A percentile compares a stretch with the other conserved stretches of the same genome.
phyloP scores from a whole-genome alignment of 768 basidiomycete species.

The Psilocybe cyanescens region DNA sequence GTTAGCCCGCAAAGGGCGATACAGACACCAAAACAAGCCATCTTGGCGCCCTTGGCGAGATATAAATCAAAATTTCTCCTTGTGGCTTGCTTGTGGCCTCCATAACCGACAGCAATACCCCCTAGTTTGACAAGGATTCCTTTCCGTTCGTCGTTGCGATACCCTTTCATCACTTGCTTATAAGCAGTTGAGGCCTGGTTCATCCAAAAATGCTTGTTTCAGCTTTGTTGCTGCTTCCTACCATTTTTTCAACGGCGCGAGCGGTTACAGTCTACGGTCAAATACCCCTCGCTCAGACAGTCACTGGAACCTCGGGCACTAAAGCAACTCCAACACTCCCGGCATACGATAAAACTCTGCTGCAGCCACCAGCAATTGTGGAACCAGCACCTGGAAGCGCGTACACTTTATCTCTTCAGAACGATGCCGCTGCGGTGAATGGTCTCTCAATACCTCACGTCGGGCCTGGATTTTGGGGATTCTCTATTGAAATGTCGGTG shows the following conservation, averaged over 20 bases:
- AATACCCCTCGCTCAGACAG: conserved; percentile 29
- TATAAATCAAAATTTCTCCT: neutral
- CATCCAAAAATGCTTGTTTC: neutral
- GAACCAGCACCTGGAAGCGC: conserved; percentile 41
- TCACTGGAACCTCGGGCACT: conserved; percentile 6
- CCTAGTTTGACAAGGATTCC: neutral
- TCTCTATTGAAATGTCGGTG: conserved; percentile 79
- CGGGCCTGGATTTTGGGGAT: conserved; percentile 57
- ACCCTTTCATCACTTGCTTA: neutral
- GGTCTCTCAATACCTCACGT: conserved; percentile 41
- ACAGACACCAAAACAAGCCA: too few species aligned
- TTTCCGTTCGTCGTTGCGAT: neutral
- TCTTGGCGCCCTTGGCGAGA: too few species aligned
- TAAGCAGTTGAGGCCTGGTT: neutral
- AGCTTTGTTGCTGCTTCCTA: conserved; percentile 1
- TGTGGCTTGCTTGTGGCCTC: neutral
- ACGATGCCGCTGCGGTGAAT: conserved; percentile 30
- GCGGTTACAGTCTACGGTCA: conserved; percentile 38
- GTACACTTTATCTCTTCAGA: conserved; percentile 48
- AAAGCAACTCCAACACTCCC: conserved; percentile 33
- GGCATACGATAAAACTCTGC: conserved; percentile 54
- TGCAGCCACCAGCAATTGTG: conserved; percentile 55
- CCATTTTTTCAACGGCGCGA: conserved; percentile 6
- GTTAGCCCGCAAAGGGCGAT: too few species aligned
- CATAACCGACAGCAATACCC: neutral